Base-by-base conservation (phyloP, 1,284 basidiomycete genomes). In the Trametes pubescens region DNA sequence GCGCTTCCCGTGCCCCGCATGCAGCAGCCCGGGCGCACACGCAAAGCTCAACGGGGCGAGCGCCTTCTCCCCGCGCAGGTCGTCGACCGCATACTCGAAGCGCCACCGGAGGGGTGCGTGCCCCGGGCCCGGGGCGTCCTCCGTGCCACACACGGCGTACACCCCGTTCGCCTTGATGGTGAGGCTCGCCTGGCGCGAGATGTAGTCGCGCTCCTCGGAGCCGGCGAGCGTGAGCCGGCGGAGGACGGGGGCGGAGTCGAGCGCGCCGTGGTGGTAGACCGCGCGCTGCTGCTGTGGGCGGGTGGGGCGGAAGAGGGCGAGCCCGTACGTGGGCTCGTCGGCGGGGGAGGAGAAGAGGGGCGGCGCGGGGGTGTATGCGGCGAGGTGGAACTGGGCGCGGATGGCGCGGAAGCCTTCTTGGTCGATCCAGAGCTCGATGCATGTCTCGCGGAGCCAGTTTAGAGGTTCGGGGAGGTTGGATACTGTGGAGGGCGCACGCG, bases 361-460 rank as follows among this genome's bases (percentile, higher is more conserved):
- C 21, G 66, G 49, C 8, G 71, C 64, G 43, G 70, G 51, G 22
- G 80, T 79, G 65, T 84, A 84, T 55, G 85, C 85, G n/a, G 79
- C 78, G 51, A 88, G 83, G 61, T 79, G 81, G 77, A 93, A 88
- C 13, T 79, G 75, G 21, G 88, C 85, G 24, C 80, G 78, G 18
- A 88, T 80, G 13, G 84, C 81, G 32, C 91, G 85, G 68, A 90
- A 91, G 8, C 90, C 88, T 77, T 94, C 92, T 75, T 94, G 92
- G 71, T 94, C 93, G 35, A 94, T 87, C 75, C 87, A 84, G 34
- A 94, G 77, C 62, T 91, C 85, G n/a, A 93, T 75, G 37, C 75
- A 76, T 21, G 79, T 79, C 52, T 81, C 78, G 60, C 81, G 78
- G 10, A 92, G 79, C 86, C 87, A 90, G 1, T 74, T 68, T 1